These are phyloP conservation scores for Drosera spatulata DNA, from an alignment of 179 eudicot genomes.

Conservation along the genomic window DNA sequence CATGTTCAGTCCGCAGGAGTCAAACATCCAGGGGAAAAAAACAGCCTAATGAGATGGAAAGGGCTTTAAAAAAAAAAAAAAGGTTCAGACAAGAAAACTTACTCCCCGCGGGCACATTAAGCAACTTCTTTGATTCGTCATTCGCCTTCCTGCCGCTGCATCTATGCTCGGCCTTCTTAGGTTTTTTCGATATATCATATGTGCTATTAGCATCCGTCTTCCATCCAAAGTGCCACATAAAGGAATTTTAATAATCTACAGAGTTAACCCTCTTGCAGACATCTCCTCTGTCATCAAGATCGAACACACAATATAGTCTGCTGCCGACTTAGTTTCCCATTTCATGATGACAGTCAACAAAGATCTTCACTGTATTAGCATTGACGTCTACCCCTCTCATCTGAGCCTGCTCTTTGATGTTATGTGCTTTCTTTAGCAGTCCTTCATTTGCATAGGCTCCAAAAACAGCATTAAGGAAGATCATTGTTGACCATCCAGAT, in stretches of 20 bases:
- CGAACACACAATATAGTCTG: slow-evolving; percentile 51
- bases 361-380: slow-evolving; percentile 58
- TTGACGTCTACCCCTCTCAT: slow-evolving; percentile 70
- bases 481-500: slow-evolving; percentile 51
- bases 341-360: slow-evolving; percentile 48
- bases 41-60: too few relatives aligned
- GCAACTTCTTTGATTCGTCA: too few relatives aligned
- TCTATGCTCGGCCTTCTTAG: slow-evolving; percentile 43
- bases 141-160: slow-evolving; percentile 11
- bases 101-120: too few relatives aligned
- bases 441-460: slow-evolving; percentile 48
- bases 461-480: slow-evolving; percentile 68
- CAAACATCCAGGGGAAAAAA: too few relatives aligned
- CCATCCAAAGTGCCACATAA: slow-evolving; percentile 64
- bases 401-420: slow-evolving; percentile 36
- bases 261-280: slow-evolving; percentile 69
- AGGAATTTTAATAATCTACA: slow-evolving; percentile 17
- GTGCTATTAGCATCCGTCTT: slow-evolving; percentile 72
- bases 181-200: slow-evolving; percentile 50
- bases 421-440: slow-evolving; percentile 45
- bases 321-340: slow-evolving; percentile 44
- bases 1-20: too few relatives aligned
- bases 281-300: slow-evolving; percentile 42
- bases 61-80: too few relatives aligned
- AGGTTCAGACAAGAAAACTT: too few relatives aligned